These are phyloP conservation scores for Discostella stelligera DNA, from an alignment of 352 stramenopile species.

Conservation along the genomic window DNA sequence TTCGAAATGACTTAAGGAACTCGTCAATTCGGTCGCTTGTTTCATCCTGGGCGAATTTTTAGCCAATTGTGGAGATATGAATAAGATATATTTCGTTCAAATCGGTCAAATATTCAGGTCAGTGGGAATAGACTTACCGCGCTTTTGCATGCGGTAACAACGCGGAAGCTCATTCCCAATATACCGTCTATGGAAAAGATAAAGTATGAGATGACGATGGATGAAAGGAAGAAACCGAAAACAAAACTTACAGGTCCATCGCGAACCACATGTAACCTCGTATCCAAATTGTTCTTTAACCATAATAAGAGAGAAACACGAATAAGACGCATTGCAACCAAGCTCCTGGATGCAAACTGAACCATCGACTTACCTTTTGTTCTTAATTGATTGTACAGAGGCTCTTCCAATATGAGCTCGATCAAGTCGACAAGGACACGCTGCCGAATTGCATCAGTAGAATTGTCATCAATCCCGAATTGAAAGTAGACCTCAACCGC, in stretches of 20 bases:
- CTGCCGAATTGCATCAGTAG: slow-evolving; percentile 35
- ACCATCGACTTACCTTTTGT: slow-evolving; percentile 57
- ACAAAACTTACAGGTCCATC: slow-evolving; percentile 61
- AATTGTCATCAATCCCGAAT: slow-evolving; percentile 70
- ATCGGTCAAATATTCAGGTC: not conserved
- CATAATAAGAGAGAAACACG: not conserved
- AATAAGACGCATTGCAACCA: not conserved
- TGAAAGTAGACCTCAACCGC: slow-evolving; percentile 81
- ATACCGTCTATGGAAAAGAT: slow-evolving; percentile 43
- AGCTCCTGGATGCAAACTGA: not conserved
- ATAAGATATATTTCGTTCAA: not conserved
- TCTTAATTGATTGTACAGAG: slow-evolving; percentile 72
- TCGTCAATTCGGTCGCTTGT: slow-evolving; percentile 57
- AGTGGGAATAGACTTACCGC: slow-evolving; percentile 19
- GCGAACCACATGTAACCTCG: slow-evolving; percentile 59
- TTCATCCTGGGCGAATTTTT: slow-evolving; percentile 34
- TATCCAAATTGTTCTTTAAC: slow-evolving; percentile 64
- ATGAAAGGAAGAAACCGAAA: not conserved
- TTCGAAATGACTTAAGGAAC: slow-evolving; percentile 63
- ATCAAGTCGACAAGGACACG: slow-evolving; percentile 74
- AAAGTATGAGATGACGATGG: not conserved
- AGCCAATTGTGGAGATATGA: not conserved
- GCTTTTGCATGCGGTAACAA: slow-evolving; percentile 66
- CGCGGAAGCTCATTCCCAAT: slow-evolving; percentile 72
- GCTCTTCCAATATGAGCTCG: slow-evolving; percentile 75